Base-by-base conservation (phyloP, 805 yeast genomes). In the Ascoidea asiatica region DNA sequence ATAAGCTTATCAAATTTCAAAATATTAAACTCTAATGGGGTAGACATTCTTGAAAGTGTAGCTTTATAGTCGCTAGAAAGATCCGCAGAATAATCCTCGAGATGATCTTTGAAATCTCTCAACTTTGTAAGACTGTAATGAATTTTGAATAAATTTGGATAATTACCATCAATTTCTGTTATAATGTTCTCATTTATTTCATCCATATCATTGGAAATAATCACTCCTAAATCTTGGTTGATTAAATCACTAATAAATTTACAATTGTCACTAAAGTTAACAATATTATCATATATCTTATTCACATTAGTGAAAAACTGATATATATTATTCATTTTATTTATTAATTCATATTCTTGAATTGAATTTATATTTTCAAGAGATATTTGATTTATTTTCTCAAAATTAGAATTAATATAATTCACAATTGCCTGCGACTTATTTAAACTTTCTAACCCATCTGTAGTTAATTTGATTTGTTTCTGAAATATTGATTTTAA, bases 71-170 rank as follows among this genome's bases (percentile, higher is more conserved):
- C 95, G 29, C 75, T 65, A 1, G 74, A 64, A 7, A 63, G 58
- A 49, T 49, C 65, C 55, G 48, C 62, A 29, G 84, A 69, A 59
- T 81, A 70, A n/a, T 60, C 63, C 46, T 68, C 68, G 44, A 89
- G 70, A 56, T 81, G 83, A 51, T 90, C 97, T 50, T 72, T 76
- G 52, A 89, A 77, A 59, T 87, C 90, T 43, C 94, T 69, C 18
- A 86, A 74, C 54, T 73, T 73, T 41, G 79, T 80, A 47, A 90
- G 67, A 48, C 72, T 66, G 58, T 70, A 84, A 60, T 90, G 97
- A 11, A 83, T 75, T 20, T 69, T 56, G 42, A 87, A 65, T 22
- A 90, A 61, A 49, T 74, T 70, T 6, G 77, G 73, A 54, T 81
- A 64, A 5, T 67, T 60, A 23, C 63, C 62, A 19, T 67, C 73